Evolutionary conservation across 805 yeast species (phyloP).

Genomic region (Monosporozyma yasuniensis): DNA sequence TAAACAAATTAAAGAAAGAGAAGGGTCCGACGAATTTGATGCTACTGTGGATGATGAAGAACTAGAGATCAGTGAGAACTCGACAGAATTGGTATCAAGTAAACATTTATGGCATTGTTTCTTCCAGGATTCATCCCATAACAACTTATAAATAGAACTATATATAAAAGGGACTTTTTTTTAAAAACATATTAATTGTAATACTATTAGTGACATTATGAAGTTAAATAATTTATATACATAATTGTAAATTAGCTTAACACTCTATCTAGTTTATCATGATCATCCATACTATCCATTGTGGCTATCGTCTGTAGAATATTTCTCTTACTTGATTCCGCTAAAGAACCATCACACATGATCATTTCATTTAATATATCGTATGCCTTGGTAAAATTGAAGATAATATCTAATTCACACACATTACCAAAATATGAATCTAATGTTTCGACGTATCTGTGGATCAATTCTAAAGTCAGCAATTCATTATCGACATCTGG

Average conservation of each 20-base stretch:
- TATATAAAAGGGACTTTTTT: neutral
- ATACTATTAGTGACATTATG: neutral
- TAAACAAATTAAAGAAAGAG: neutral
- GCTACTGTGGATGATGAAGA: constrained; percentile 16
- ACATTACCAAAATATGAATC: constrained; percentile 93
- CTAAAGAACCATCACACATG: constrained; percentile 72
- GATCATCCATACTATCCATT: constrained; percentile 79
- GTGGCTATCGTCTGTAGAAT: constrained; percentile 67
- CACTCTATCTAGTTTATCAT: constrained; percentile 50
- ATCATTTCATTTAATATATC: constrained; percentile 83
- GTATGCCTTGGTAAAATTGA: constrained; percentile 91
- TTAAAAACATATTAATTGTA: neutral
- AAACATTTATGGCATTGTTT: constrained; percentile 28
- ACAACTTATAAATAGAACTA: neutral
- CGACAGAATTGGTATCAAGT: constrained; percentile 22
- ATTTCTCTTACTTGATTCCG: constrained; percentile 75
- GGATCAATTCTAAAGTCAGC: constrained; percentile 75
- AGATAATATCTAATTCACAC: constrained; percentile 91
- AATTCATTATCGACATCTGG: constrained; percentile 61
- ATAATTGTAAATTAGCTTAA: constrained; percentile 21
- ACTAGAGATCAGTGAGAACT: constrained; percentile 20
- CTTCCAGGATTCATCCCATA: constrained; percentile 8
- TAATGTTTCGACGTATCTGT: constrained; percentile 93
- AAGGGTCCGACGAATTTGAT: constrained; percentile 1
- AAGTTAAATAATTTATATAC: constrained; percentile 3